A percentile compares a stretch with the other conserved stretches of the same genome.
These are phyloP conservation scores for Rosellinia necatrix DNA, from an alignment of 2,329 filamentous ascomycete species.

Conservation along the genomic window DNA sequence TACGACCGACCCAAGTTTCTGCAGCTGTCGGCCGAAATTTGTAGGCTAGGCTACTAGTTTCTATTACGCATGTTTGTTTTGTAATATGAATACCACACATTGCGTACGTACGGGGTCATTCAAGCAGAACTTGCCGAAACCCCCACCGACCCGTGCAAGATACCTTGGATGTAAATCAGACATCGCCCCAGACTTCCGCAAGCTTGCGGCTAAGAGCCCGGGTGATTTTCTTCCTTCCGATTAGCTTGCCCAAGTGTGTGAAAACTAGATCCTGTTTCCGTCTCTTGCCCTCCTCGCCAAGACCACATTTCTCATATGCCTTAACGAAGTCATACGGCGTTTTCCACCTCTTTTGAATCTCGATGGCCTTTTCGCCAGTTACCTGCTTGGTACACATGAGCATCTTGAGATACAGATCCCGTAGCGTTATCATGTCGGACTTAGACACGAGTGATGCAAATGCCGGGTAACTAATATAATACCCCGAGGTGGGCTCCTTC, in stretches of 20 bases:
- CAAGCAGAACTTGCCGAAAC: too few relatives aligned
- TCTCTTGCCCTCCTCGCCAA: conserved; percentile 55
- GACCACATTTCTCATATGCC: conserved; percentile 64
- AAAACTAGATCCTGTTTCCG: conserved; percentile 65
- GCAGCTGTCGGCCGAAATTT: neutral
- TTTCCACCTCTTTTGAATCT: conserved; percentile 78
- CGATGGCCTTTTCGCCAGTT: conserved; percentile 76
- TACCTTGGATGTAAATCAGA: neutral
- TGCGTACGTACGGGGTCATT: neutral
- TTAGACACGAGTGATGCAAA: conserved; percentile 77
- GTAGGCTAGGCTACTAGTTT: neutral
- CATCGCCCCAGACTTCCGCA: conserved; percentile 71
- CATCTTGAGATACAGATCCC: conserved; percentile 82
- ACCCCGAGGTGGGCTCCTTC: conserved; percentile 54
- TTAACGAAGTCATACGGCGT: conserved; percentile 74
- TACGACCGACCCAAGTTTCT: neutral
- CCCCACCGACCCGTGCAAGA: neutral
- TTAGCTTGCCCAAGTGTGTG: conserved; percentile 58
- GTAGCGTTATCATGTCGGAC: conserved; percentile 72
- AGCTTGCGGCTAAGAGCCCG: conserved; percentile 70
- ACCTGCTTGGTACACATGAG: conserved; percentile 79
- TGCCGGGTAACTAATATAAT: conserved; percentile 70
- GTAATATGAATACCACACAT: neutral
- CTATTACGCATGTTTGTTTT: neutral
- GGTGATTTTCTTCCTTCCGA: conserved; percentile 71